Percentiles rank a stretch among this genome's conserved stretches.
Evolutionary conservation across 2,329 filamentous ascomycete genomes (phyloP).

Genomic region (Curvularia hawaiiensis): DNA sequence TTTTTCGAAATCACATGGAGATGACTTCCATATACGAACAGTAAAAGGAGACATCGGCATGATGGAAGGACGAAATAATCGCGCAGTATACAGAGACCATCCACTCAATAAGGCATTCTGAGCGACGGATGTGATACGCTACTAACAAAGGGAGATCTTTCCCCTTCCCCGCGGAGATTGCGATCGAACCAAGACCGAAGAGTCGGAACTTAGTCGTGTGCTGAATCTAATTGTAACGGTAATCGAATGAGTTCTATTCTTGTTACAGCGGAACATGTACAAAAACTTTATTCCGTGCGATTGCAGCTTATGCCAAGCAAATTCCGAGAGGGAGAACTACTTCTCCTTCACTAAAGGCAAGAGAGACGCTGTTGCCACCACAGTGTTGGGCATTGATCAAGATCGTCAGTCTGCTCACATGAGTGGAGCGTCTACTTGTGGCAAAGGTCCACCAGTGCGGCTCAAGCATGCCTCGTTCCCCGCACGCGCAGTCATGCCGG

Average conservation of each 20-base stretch:
- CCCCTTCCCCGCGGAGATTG: neutral
- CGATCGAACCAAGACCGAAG: neutral
- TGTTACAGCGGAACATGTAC: neutral
- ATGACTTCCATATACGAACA: neutral
- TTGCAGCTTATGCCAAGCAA: neutral
- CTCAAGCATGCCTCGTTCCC: neutral
- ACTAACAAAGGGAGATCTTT: neutral
- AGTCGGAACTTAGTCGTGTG: neutral
- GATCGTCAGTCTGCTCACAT: neutral
- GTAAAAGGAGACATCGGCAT: neutral
- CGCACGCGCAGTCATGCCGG: neutral
- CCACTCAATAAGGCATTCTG: neutral
- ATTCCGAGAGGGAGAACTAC: neutral
- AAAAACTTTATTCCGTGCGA: neutral
- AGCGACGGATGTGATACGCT: neutral
- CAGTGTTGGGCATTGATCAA: neutral
- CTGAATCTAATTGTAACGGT: neutral
- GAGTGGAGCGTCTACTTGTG: neutral
- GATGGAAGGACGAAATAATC: neutral
- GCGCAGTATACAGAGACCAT: neutral
- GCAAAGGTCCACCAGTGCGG: neutral
- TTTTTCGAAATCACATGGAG: too few species aligned
- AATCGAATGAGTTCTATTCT: neutral
- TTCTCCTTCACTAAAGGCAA: too few species aligned
- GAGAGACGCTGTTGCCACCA: neutral